phyloP scores from a whole-genome alignment of 805 yeast species.

The Jamesozyma rosinii region DNA sequence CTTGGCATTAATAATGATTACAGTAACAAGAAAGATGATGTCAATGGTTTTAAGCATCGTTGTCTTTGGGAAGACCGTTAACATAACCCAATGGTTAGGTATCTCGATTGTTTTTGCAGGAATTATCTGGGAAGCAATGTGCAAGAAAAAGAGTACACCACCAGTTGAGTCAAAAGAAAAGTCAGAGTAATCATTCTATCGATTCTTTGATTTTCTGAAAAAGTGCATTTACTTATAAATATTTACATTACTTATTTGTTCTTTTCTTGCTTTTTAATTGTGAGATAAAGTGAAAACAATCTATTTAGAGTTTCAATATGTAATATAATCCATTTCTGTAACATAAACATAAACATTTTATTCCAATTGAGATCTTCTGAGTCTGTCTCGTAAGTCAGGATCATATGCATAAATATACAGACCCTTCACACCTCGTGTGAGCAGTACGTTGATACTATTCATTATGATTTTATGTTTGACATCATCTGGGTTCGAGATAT shows the following conservation, averaged over 20 bases:
- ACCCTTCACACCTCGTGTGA: conserved; percentile 40
- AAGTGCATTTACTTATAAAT: neutral
- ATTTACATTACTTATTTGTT: neutral
- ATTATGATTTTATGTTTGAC: conserved; percentile 36
- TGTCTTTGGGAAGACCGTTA: conserved; percentile 72
- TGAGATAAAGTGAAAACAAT: neutral
- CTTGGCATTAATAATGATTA: conserved; percentile 76
- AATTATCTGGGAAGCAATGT: conserved; percentile 65
- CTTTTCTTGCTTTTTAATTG: neutral
- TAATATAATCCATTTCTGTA: neutral
- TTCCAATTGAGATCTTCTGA: conserved; percentile 12
- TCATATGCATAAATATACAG: conserved; percentile 38
- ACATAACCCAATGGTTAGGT: conserved; percentile 65
- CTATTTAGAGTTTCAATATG: neutral
- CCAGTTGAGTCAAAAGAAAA: conserved; percentile 1
- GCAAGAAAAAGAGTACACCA: conserved; percentile 27
- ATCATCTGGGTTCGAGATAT: conserved; percentile 29
- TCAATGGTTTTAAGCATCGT: conserved; percentile 87
- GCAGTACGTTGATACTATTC: conserved; percentile 38
- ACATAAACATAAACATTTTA: too few relatives aligned
- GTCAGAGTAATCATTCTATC: neutral
- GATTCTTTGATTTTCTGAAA: neutral
- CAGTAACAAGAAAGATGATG: conserved; percentile 92
- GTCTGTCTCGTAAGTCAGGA: conserved; percentile 30
- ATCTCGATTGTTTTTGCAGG: conserved; percentile 75